These are phyloP conservation scores for Groenewaldozyma sp. DNA, from an alignment of 1,139 yeast genomes.

Conservation along the genomic window DNA sequence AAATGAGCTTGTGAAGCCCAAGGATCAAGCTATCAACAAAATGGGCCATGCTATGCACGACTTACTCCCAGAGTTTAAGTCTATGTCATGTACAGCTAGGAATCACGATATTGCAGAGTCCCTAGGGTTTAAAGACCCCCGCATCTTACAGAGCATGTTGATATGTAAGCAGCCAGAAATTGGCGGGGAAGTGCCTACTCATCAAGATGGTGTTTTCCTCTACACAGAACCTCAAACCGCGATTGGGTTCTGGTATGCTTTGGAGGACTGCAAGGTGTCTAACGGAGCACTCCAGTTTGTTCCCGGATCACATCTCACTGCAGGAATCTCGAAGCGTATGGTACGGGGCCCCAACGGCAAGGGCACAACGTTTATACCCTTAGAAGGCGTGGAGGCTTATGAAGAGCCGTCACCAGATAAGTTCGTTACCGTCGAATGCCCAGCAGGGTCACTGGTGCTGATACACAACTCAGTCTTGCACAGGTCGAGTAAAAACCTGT, in stretches of 20 bases:
- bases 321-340: constrained; percentile 55
- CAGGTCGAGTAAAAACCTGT: constrained; percentile 53
- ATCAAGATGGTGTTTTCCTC: constrained; percentile 66
- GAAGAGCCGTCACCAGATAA: constrained; percentile 31
- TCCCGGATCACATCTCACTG: constrained; percentile 64
- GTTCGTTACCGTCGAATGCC: constrained; percentile 50
- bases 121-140: constrained; percentile 51
- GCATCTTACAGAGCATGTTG: constrained; percentile 71
- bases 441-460: constrained; percentile 61
- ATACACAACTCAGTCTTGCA: constrained; percentile 66
- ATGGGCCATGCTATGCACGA: constrained; percentile 73
- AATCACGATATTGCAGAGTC: constrained; percentile 45
- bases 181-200: constrained; percentile 73
- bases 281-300: constrained; percentile 66
- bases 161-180: constrained; percentile 70
- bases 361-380: constrained; percentile 42
- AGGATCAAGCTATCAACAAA: constrained; percentile 57
- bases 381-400: constrained; percentile 20
- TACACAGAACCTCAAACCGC: constrained; percentile 67
- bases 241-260: constrained; percentile 75
- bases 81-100: constrained; percentile 43
- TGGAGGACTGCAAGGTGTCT: constrained; percentile 57
- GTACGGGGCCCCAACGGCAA: constrained; percentile 47
- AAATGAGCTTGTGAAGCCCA: constrained; percentile 39
- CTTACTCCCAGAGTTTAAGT: constrained; percentile 39